These are phyloP conservation scores for Ceratobasidium papillatum DNA, from an alignment of 1,284 basidiomycete species.

Conservation along the genomic window DNA sequence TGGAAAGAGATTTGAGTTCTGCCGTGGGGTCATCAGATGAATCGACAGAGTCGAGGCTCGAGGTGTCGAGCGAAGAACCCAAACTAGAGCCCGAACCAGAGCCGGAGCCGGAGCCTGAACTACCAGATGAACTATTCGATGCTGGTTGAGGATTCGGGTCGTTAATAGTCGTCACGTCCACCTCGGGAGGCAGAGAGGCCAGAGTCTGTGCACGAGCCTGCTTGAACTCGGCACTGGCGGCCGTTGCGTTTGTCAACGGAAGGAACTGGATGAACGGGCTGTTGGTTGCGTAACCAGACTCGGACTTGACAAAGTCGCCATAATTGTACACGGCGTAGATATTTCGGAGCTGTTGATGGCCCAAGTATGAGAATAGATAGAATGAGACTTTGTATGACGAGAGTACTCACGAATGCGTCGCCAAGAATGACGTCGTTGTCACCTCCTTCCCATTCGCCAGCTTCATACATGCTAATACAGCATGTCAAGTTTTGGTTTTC, in stretches of 20 bases:
- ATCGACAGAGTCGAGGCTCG: background rate
- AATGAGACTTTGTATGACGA: background rate
- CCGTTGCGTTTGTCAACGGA: conserved; percentile 3
- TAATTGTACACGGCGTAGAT: conserved; percentile 34
- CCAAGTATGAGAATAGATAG: background rate
- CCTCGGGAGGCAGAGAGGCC: conserved; percentile 10
- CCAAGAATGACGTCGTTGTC: conserved; percentile 27
- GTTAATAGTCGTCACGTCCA: conserved; percentile 26
- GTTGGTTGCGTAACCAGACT: background rate
- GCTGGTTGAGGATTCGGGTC: conserved; percentile 17
- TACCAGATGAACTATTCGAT: background rate
- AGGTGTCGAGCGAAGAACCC: background rate
- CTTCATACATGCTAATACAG: conserved; percentile 4
- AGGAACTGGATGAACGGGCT: conserved; percentile 30
- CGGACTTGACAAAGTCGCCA: conserved; percentile 22
- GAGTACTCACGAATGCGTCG: conserved; percentile 22
- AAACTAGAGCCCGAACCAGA: background rate
- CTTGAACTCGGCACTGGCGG: conserved; percentile 27
- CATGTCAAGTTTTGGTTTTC: conserved; percentile 4
- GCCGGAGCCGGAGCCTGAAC: background rate
- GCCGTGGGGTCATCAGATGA: background rate
- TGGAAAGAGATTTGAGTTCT: background rate
- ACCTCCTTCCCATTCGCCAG: background rate
- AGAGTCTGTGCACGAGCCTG: conserved; percentile 5
- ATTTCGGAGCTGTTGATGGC: conserved; percentile 23